A percentile compares a stretch with the other conserved stretches of the same genome.
phyloP scores from a whole-genome alignment of 768 basidiomycete genomes.

The Leucosporidium creatinivorum region DNA sequence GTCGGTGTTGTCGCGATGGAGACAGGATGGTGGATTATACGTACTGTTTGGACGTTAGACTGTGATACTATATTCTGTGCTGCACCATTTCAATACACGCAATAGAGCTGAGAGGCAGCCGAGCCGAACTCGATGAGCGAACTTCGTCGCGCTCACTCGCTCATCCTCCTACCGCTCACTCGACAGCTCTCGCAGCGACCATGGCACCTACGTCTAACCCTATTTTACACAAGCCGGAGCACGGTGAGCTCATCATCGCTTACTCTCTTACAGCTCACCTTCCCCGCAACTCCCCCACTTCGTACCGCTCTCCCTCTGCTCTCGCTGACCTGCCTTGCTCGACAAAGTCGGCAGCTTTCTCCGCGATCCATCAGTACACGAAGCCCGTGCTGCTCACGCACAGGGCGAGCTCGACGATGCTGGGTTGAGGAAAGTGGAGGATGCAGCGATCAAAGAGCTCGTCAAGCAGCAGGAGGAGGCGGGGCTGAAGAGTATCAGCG shows the following conservation, averaged over 20 bases:
- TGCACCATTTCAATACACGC: too few species aligned
- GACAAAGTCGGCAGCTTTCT: constrained; percentile 35
- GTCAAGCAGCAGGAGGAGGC: constrained; percentile 31
- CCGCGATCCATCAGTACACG: constrained; percentile 32
- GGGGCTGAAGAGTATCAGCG: constrained; percentile 30
- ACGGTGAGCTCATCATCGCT: background rate
- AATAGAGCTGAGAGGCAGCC: background rate
- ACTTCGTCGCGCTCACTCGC: background rate
- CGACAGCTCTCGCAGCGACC: background rate
- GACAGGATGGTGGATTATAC: too few species aligned
- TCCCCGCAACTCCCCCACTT: background rate
- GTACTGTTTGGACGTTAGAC: too few species aligned
- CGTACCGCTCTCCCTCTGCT: background rate
- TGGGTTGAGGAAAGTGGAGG: constrained; percentile 33
- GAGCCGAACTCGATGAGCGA: background rate
- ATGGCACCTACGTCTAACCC: background rate
- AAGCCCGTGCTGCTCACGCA: constrained; percentile 25
- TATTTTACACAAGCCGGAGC: background rate
- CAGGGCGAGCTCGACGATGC: constrained; percentile 25
- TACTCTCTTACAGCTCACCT: background rate
- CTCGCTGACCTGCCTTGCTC: background rate
- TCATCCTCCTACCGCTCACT: background rate
- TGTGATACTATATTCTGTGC: too few species aligned
- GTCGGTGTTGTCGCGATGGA: too few species aligned
- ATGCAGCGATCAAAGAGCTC: constrained; percentile 32